These are phyloP conservation scores for Rhizopogon sp. DNA, from an alignment of 768 basidiomycete species.

Conservation along the genomic window DNA sequence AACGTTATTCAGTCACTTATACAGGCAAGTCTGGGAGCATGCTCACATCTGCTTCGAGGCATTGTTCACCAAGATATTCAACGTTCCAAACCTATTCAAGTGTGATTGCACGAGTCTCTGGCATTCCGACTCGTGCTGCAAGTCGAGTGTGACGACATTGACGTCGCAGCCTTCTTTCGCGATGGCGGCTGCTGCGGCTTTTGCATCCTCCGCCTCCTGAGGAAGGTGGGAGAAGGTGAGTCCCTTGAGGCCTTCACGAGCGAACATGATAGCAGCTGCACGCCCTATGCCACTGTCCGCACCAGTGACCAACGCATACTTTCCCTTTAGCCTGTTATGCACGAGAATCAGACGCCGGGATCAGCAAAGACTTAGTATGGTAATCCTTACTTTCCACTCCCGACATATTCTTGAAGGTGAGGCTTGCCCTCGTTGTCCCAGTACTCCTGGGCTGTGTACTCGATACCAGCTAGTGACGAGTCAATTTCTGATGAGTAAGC, in stretches of 20 bases:
- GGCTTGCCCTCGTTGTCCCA: constrained; percentile 51
- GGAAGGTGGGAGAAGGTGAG: constrained; percentile 52
- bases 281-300: constrained; percentile 50
- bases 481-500: not conserved
- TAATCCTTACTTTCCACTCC: constrained; percentile 36
- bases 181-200: constrained; percentile 42
- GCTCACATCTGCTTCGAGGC: constrained; percentile 40
- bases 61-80: constrained; percentile 60
- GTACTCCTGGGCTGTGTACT: constrained; percentile 36
- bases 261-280: constrained; percentile 44
- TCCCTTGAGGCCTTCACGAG: constrained; percentile 46
- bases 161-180: constrained; percentile 34
- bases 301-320: constrained; percentile 20
- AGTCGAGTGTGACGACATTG: constrained; percentile 34
- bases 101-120: constrained; percentile 45
- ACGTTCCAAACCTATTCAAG: constrained; percentile 35
- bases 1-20: not conserved
- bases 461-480: constrained; percentile 24
- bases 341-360: not conserved
- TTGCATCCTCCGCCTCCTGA: constrained; percentile 51
- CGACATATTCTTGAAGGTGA: constrained; percentile 45
- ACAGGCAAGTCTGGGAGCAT: not conserved
- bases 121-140: constrained; percentile 37
- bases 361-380: not conserved
- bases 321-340: constrained; percentile 1